phyloP scores from a whole-genome alignment of 1,284 basidiomycete species.

The Tremellales sp. region DNA sequence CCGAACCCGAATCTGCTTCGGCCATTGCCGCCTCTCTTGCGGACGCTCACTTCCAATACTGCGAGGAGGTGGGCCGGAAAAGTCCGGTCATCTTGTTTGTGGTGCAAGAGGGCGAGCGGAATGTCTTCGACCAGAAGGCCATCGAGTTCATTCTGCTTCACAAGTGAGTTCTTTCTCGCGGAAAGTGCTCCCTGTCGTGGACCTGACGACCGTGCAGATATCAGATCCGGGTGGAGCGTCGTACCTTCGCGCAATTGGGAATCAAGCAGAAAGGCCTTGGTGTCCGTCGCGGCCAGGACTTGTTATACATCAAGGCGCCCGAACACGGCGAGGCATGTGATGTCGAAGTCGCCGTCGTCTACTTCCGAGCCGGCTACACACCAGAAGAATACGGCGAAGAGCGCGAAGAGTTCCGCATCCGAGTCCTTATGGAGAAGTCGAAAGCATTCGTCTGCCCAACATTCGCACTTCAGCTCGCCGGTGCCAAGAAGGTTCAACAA shows the following conservation, averaged over 20 bases:
- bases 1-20: conserved; percentile 66
- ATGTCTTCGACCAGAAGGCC: conserved; percentile 89
- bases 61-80: too few species aligned
- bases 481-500: conserved; percentile 94
- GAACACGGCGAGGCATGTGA: conserved; percentile 27
- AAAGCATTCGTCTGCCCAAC: conserved; percentile 89
- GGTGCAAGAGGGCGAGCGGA: conserved; percentile 84
- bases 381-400: conserved; percentile 69
- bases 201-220: too few species aligned
- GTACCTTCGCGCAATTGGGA: conserved; percentile 67
- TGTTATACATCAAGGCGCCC: conserved; percentile 13
- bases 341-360: conserved; percentile 81
- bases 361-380: conserved; percentile 83
- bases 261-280: conserved; percentile 47
- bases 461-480: conserved; percentile 86
- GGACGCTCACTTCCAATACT: conserved; percentile 73
- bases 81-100: conserved; percentile 68
- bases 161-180: too few species aligned
- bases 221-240: conserved; percentile 66
- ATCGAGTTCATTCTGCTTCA: conserved; percentile 89
- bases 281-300: background rate
- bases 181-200: too few species aligned
- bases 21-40: conserved; percentile 73
- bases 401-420: conserved; percentile 60
- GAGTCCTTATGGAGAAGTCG: conserved; percentile 71